phyloP scores from a whole-genome alignment of 2,329 filamentous ascomycete genomes.

The Fusarium sp. region DNA sequence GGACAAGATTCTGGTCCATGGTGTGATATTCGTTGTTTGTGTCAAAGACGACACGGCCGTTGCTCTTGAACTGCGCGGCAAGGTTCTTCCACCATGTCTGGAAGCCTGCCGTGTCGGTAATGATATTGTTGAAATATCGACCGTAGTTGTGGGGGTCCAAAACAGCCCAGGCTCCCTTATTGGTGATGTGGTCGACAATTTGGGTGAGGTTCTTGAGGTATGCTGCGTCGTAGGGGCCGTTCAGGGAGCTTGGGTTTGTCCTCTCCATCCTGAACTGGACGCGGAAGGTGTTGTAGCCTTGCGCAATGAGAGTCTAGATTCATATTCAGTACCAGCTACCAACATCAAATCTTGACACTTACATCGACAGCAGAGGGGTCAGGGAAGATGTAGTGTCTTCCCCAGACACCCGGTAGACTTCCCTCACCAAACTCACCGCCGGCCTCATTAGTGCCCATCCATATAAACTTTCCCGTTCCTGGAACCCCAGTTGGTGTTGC shows the following conservation, averaged over 20 bases:
- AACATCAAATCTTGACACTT: not conserved
- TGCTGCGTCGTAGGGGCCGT: slow-evolving; percentile 48
- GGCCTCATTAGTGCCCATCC: slow-evolving; percentile 52
- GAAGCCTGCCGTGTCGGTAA: slow-evolving; percentile 63
- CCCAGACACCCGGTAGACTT: slow-evolving; percentile 64
- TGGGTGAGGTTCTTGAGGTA: slow-evolving; percentile 53
- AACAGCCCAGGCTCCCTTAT: slow-evolving; percentile 60
- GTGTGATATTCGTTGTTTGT: slow-evolving; percentile 74
- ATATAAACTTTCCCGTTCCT: slow-evolving; percentile 22
- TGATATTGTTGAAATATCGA: slow-evolving; percentile 62
- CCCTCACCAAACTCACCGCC: slow-evolving; percentile 71
- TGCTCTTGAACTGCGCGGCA: slow-evolving; percentile 61
- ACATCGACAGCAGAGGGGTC: slow-evolving; percentile 57
- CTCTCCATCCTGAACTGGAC: slow-evolving; percentile 66
- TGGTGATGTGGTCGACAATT: slow-evolving; percentile 48
- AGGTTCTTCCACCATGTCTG: slow-evolving; percentile 65
- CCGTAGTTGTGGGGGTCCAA: slow-evolving; percentile 71
- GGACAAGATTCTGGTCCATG: slow-evolving; percentile 67
- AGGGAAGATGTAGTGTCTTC: slow-evolving; percentile 71
- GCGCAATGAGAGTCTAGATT: slow-evolving; percentile 55
- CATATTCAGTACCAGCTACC: not conserved
- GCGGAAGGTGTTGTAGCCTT: slow-evolving; percentile 68
- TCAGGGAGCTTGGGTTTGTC: slow-evolving; percentile 52
- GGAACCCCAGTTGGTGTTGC: slow-evolving; percentile 30
- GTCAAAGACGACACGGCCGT: slow-evolving; percentile 68